Percentiles rank a stretch among this genome's conserved stretches.
phyloP scores from a whole-genome alignment of 257 asterid species.

The Penstemon eatonii region DNA sequence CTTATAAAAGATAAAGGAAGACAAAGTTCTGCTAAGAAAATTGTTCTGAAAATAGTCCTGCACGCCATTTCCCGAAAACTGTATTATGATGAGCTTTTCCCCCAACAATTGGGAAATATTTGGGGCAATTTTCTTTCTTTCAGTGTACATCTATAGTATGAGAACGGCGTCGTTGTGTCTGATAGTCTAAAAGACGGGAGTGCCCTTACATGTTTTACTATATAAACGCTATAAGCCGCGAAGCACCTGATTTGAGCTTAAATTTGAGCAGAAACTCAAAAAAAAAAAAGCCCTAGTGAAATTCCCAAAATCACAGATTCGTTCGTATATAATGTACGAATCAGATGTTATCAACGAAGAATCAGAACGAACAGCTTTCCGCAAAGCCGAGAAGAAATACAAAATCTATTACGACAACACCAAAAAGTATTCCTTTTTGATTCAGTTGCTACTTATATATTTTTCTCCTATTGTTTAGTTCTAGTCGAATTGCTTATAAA shows the following conservation, averaged over 20 bases:
- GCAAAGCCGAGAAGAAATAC: constrained; percentile 89
- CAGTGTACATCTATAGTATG: neutral
- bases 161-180: too few relatives aligned
- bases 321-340: constrained; percentile 50
- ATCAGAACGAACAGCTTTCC: constrained; percentile 83
- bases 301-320: constrained; percentile 6
- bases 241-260: constrained; percentile 1
- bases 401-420: constrained; percentile 73
- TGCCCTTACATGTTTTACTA: constrained; percentile 1
- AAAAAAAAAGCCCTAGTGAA: constrained; percentile 38
- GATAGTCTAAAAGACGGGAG: constrained; percentile 5
- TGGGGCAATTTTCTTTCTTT: too few relatives aligned
- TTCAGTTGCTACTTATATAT: neutral
- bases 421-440: constrained; percentile 48
- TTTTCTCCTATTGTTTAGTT: neutral
- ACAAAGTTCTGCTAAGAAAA: constrained; percentile 61
- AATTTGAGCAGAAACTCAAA: neutral
- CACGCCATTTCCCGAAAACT: constrained; percentile 51
- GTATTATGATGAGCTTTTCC: neutral
- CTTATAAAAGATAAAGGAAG: constrained; percentile 40
- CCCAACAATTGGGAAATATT: neutral
- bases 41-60: constrained; percentile 46
- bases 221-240: constrained; percentile 11
- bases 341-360: constrained; percentile 53
- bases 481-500: neutral